Percentiles rank a stretch among this genome's conserved stretches.
Evolutionary conservation across 2,329 filamentous ascomycete species (phyloP).

Genomic region (Aspergillus bombycis): DNA sequence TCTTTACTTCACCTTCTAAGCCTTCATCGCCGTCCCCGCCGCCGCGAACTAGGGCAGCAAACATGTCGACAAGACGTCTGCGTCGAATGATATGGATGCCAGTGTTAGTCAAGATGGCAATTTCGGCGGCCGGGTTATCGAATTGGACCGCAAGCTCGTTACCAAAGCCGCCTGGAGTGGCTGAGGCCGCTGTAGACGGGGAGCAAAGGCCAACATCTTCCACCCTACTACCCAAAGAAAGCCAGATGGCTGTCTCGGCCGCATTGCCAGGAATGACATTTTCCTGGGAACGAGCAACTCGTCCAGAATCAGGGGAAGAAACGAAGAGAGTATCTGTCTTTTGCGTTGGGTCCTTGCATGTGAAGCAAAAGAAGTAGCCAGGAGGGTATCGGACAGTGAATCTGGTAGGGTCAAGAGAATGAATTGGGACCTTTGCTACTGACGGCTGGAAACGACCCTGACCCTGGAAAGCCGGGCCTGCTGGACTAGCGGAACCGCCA

Average conservation of each 20-base stretch:
- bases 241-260: constrained; percentile 78
- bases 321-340: constrained; percentile 74
- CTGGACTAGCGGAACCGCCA: constrained; percentile 31
- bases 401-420: constrained; percentile 45
- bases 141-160: constrained; percentile 98
- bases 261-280: constrained; percentile 62
- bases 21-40: constrained; percentile 72
- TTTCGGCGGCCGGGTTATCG: constrained; percentile 77
- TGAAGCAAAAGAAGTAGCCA: constrained; percentile 88
- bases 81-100: constrained; percentile 86
- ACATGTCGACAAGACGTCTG: constrained; percentile 85
- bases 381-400: constrained; percentile 68
- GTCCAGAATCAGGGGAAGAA: constrained; percentile 83
- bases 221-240: constrained; percentile 72
- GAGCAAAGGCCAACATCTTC: constrained; percentile 80
- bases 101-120: constrained; percentile 88
- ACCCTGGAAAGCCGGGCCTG: constrained; percentile 26
- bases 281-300: constrained; percentile 65
- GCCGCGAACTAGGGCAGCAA: constrained; percentile 77
- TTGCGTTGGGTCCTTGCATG: constrained; percentile 63
- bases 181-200: constrained; percentile 69
- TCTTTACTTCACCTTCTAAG: constrained; percentile 77
- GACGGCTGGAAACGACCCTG: constrained; percentile 33
- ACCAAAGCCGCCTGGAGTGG: constrained; percentile 76
- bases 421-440: constrained; percentile 53